Evolutionary conservation across 1,139 yeast species (phyloP).

Genomic region (Yamadazyma epiphylla): DNA sequence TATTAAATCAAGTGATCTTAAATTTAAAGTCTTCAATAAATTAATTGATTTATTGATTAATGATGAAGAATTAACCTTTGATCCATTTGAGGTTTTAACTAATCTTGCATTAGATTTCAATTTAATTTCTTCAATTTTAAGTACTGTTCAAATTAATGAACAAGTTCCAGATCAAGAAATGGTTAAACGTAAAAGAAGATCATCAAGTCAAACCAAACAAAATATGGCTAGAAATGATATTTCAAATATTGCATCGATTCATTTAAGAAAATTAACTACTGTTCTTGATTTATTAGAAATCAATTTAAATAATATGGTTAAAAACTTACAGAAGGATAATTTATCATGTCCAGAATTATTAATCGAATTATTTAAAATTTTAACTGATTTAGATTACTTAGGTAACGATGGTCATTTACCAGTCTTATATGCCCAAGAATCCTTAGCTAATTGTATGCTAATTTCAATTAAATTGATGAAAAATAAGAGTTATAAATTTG

Average conservation of each 20-base stretch:
- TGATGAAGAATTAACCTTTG: constrained; percentile 30
- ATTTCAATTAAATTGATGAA: constrained; percentile 58
- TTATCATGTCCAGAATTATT: constrained; percentile 47
- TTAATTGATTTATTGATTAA: constrained; percentile 54
- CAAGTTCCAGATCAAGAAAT: constrained; percentile 46
- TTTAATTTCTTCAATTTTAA: constrained; percentile 46
- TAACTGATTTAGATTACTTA: constrained; percentile 82
- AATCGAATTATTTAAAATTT: constrained; percentile 60
- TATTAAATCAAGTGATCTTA: constrained; percentile 52
- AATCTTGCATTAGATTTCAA: constrained; percentile 42
- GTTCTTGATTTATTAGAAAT: constrained; percentile 75
- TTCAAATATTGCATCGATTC: constrained; percentile 69
- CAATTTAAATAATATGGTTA: constrained; percentile 20
- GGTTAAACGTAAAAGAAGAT: constrained; percentile 74
- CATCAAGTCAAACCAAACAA: constrained; percentile 70
- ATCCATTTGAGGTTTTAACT: constrained; percentile 52
- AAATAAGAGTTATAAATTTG: constrained; percentile 32
- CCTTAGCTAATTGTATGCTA: constrained; percentile 82
- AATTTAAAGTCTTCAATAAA: constrained; percentile 52
- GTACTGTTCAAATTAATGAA: constrained; percentile 44
- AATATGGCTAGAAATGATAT: constrained; percentile 72
- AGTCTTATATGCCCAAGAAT: constrained; percentile 85
- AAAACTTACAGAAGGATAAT: constrained; percentile 7
- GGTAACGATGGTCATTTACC: constrained; percentile 92
- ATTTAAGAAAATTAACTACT: constrained; percentile 72